phyloP scores from a whole-genome alignment of 2,329 filamentous ascomycete genomes.

The Paecilomyces fulvus region DNA sequence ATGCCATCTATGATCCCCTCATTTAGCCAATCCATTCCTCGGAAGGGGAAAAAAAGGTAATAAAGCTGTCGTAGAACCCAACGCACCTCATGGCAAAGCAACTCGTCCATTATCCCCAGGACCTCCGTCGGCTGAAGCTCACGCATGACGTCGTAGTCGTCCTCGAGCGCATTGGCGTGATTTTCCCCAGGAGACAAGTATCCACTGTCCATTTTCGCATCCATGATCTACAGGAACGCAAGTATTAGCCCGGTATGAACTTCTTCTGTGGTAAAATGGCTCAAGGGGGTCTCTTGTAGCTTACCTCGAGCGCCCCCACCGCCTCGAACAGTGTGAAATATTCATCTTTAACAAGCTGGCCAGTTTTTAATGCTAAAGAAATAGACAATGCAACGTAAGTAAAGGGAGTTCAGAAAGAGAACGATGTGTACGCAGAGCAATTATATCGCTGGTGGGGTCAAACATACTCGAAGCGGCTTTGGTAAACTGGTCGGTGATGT shows the following conservation, averaged over 20 bases:
- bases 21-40: neutral
- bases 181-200: constrained; percentile 65
- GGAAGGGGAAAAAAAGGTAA: constrained; percentile 1
- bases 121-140: constrained; percentile 68
- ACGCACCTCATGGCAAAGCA: constrained; percentile 75
- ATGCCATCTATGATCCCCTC: constrained; percentile 62
- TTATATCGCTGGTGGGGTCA: neutral
- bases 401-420: neutral
- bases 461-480: constrained; percentile 43
- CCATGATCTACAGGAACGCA: constrained; percentile 68
- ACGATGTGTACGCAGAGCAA: neutral
- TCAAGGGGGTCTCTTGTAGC: constrained; percentile 9
- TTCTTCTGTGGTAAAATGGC: constrained; percentile 1
- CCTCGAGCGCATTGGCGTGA: constrained; percentile 55
- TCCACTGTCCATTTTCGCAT: constrained; percentile 97
- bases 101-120: constrained; percentile 86
- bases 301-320: constrained; percentile 62
- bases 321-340: constrained; percentile 91
- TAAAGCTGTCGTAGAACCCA: constrained; percentile 8
- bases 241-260: neutral
- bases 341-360: constrained; percentile 87
- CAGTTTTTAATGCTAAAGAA: constrained; percentile 59
- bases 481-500: constrained; percentile 50
- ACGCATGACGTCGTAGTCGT: constrained; percentile 66
- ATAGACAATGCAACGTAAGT: constrained; percentile 3